Base-by-base conservation (phyloP, 1,139 yeast species). In the Saccharomycopsis phalli region DNA sequence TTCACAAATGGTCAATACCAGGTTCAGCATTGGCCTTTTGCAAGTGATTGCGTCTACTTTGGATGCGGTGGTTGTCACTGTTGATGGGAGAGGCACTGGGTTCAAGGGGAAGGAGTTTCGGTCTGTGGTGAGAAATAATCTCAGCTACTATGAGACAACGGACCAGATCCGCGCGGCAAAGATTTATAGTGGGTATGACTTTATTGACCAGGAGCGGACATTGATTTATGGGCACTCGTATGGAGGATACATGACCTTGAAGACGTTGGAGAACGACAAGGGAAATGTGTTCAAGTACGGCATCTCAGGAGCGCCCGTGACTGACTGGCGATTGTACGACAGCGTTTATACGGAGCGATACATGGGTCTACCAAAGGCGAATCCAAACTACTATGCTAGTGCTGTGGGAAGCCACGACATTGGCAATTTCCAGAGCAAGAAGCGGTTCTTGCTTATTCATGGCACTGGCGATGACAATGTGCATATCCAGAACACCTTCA, bases 151-250 rank as follows among this genome's bases (percentile, higher is more conserved):
- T 51, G 93, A 81, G 55, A 80, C 83, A 2, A 54, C 62, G 26
- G 93, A 81, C 56, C 88, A 81, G 57, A 75, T 81, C 23, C 61
- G 71, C 0, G 84, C 87, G 4, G 91, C 82, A 1, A 69, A 69
- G 46, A 48, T 66, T 2, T 81, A 84, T 76, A 62, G 69, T 1
- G 39, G 14, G 14, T 17, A 60, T 5, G 69, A 69, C 47, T 81
- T 72, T 51, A 79, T 81, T 32, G 83, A 81, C 55, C 53, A 61
- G 5, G 61, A 63, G 3, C 66, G 74, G 48, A 73, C 81, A 10
- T 83, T 84, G 1, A 72, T 81, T 40, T 81, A 86, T 77, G 93
- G 93, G 4, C 81, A 91, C 88, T 79, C 87, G 2, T 81, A 81
- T 53, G 93, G 93, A 45, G 93, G 91, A 0, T 81, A 72, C 54